Evolutionary conservation across 257 asterid genomes (phyloP).

Genomic region (Nicotiana attenuata): DNA sequence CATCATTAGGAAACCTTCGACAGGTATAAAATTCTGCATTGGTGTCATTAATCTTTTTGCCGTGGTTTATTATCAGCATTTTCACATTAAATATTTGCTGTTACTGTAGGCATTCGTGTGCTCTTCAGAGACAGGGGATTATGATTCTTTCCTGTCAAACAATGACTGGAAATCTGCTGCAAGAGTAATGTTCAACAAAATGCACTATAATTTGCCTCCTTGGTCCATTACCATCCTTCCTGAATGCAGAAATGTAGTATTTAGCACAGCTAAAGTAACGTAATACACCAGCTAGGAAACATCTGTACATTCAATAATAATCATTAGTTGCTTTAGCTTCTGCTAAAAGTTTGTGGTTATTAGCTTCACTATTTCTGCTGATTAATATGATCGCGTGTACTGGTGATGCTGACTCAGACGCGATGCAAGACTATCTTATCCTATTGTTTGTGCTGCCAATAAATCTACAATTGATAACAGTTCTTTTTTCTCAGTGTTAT

Average conservation of each 20-base stretch:
- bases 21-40: slow-evolving; percentile 44
- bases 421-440: not conserved
- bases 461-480: not conserved
- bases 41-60: not conserved
- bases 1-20: slow-evolving; percentile 81
- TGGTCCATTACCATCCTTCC: too few species aligned
- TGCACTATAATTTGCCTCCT: too few species aligned
- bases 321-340: too few species aligned
- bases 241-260: not conserved
- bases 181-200: too few species aligned
- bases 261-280: too few species aligned
- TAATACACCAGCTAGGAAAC: too few species aligned
- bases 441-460: not conserved
- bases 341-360: not conserved
- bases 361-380: not conserved
- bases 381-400: not conserved
- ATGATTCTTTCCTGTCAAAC: slow-evolving; percentile 89
- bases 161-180: slow-evolving; percentile 25
- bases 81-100: slow-evolving; percentile 1
- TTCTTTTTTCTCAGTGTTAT: not conserved
- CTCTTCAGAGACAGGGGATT: slow-evolving; percentile 66
- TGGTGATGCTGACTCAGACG: not conserved
- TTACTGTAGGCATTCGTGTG: slow-evolving; percentile 68
- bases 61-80: not conserved
- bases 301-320: too few species aligned